phyloP scores from a whole-genome alignment of 2,329 filamentous ascomycete species.

The Tolypocladium endophyticum region DNA sequence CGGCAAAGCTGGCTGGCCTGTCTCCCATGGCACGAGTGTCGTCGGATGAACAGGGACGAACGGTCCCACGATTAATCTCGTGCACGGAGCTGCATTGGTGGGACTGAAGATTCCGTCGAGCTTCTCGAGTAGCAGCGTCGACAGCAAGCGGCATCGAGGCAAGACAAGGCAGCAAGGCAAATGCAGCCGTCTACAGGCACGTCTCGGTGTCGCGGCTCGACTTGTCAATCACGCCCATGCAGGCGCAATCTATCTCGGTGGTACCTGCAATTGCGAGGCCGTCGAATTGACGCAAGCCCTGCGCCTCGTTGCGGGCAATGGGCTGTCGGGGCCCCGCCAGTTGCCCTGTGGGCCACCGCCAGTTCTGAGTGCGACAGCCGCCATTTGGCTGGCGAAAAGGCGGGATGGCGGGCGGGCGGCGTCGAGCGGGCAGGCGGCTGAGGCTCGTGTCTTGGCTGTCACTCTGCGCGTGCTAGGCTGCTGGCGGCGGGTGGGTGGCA shows the following conservation, averaged over 20 bases:
- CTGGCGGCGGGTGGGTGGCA: background rate
- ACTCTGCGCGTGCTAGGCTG: background rate
- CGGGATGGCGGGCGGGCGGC: constrained; percentile 3
- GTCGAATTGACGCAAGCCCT: constrained; percentile 1
- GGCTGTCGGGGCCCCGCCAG: background rate
- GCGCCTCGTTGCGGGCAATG: constrained; percentile 1
- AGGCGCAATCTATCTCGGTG: constrained; percentile 1
- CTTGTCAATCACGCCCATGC: background rate
- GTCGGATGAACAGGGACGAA: background rate
- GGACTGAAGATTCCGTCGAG: background rate
- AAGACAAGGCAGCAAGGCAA: background rate
- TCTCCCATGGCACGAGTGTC: background rate
- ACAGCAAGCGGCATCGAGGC: background rate
- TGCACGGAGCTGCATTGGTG: background rate
- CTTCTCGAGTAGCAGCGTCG: background rate
- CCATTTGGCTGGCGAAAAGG: constrained; percentile 10
- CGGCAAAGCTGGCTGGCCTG: background rate
- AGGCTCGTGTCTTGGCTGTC: background rate
- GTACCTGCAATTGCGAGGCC: background rate
- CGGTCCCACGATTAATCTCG: background rate
- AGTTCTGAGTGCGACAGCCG: constrained; percentile 7
- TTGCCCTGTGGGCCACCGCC: constrained; percentile 6
- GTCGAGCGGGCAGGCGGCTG: background rate
- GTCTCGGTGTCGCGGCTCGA: background rate
- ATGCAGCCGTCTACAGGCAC: background rate